Conservation (phyloP, 1,284 basidiomycete genomes). For the Puccinia hordei region DNA sequence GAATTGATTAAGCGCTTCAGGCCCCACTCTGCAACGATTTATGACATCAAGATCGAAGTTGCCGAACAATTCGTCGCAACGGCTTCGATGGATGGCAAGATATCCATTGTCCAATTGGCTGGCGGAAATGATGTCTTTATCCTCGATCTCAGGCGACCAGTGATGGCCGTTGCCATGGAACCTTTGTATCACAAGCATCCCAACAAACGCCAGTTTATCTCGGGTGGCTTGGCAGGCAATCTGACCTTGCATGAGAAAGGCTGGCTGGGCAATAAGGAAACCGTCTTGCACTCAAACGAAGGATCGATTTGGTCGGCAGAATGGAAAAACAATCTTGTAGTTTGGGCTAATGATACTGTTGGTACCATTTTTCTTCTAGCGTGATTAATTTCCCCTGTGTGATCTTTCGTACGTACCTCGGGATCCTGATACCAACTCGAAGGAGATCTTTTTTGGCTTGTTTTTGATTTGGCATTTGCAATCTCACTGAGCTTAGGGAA, state of each 20-base stretch:
- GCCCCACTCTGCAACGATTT: conserved; percentile 85
- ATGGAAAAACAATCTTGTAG: conserved; percentile 84
- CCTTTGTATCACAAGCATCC: conserved; percentile 81
- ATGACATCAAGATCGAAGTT: conserved; percentile 80
- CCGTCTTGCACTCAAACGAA: conserved; percentile 79
- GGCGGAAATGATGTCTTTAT: conserved; percentile 73
- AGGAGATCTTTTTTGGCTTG: conserved; percentile 12
- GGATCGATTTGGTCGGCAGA: conserved; percentile 90
- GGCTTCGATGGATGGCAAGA: conserved; percentile 91
- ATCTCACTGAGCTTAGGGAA: conserved; percentile 67
- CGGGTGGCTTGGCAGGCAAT: conserved; percentile 87
- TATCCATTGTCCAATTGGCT: conserved; percentile 81
- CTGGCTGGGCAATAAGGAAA: conserved; percentile 94
- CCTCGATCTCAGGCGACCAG: conserved; percentile 89
- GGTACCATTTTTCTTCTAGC: conserved; percentile 55
- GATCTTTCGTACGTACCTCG: not conserved
- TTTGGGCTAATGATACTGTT: conserved; percentile 93
- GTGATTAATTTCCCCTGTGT: not conserved
- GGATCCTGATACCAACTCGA: conserved; percentile 35
- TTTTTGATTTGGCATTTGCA: not conserved
- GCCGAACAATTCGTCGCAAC: conserved; percentile 88
- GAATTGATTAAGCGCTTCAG: conserved; percentile 85
- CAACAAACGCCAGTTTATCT: conserved; percentile 77
- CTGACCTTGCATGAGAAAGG: conserved; percentile 88
- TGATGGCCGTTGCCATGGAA: conserved; percentile 85